Evolutionary conservation across 2,329 filamentous ascomycete genomes (phyloP), one percentile per base, ranked within the genome.

Genomic region (Neophaeococcomyces aloes): DNA sequence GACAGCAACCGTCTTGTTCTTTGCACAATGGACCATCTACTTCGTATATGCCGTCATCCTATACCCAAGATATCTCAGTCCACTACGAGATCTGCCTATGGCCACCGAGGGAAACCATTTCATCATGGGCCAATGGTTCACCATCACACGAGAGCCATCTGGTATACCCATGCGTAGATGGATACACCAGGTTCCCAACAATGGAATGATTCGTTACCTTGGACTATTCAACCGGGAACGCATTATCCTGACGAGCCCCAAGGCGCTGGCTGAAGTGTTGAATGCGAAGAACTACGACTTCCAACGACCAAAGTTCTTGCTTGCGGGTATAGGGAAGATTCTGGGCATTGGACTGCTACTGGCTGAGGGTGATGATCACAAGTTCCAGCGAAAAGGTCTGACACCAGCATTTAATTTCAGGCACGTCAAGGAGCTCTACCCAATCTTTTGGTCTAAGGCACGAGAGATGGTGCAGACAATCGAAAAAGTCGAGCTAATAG

Each of bases 311-410:
- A 41, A 54, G 1, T 57, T 69, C 18, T 53, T 84, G 23, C 66
- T 57, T 13, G 38, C 49, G 11, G 57, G 56, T 6, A 49, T 71
- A 21, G 54, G 53, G 3, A 60, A 58, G 17, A 43, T 68, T 5
- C 53, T 66, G 1, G 68, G 68, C 1, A 53, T 65, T 38, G 67
- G 68, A 0, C 27, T 71, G 8, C 64, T 95, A 29, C 67, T 95
- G 8, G 83, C 86, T 2, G 88, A 95, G 62, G 88, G 88, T n/a
- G 84, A 93, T 10, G 84, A 88, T 56, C 89, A 95, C 62, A 91
- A 83, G 65, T 52, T 50, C 17, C 83, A 87, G 65, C 75, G 88
- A 36, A 87, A 83, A 59, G 79, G 81, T 46, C 74, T 94, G 14
- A 77, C 81, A 65, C 86, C 86, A 0, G 84, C 86, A 2, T 94